phyloP scores from a whole-genome alignment of 345 rosid species.

The Ailanthus altissimus region DNA sequence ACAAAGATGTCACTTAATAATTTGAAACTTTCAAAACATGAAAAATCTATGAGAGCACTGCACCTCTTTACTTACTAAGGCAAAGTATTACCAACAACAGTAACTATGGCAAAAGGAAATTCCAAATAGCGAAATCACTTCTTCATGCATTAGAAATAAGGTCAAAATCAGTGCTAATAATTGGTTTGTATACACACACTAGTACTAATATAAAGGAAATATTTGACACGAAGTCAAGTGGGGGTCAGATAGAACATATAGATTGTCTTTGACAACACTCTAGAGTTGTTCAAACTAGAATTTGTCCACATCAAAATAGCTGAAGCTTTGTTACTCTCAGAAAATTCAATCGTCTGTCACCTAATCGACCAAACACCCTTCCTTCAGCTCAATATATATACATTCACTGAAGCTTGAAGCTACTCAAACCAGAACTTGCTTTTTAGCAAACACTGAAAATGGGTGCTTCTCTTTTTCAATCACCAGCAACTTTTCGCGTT shows the following conservation, averaged over 20 bases:
- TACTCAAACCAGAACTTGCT: neutral
- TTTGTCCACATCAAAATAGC: conserved; percentile 10
- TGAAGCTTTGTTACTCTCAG: neutral
- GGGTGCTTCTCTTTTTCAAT: conserved; percentile 14
- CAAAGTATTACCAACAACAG: no score
- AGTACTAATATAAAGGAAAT: neutral
- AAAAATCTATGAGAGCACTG: no score
- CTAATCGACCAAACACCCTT: conserved; percentile 17
- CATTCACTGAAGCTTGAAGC: neutral
- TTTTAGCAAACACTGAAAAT: neutral
- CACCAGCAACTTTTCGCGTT: neutral
- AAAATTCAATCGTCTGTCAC: neutral
- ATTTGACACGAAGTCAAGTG: neutral
- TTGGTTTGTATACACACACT: neutral
- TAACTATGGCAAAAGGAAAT: neutral
- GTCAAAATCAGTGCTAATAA: neutral
- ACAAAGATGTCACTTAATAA: no score
- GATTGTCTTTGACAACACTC: conserved; percentile 23
- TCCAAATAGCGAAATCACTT: no score
- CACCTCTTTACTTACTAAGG: no score
- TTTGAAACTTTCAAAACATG: no score
- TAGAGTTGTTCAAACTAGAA: conserved; percentile 13
- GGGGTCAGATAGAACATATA: neutral
- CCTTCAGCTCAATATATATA: neutral
- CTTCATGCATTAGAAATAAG: neutral